Conservation (phyloP, 345 rosid species). For the Populus alba region DNA sequence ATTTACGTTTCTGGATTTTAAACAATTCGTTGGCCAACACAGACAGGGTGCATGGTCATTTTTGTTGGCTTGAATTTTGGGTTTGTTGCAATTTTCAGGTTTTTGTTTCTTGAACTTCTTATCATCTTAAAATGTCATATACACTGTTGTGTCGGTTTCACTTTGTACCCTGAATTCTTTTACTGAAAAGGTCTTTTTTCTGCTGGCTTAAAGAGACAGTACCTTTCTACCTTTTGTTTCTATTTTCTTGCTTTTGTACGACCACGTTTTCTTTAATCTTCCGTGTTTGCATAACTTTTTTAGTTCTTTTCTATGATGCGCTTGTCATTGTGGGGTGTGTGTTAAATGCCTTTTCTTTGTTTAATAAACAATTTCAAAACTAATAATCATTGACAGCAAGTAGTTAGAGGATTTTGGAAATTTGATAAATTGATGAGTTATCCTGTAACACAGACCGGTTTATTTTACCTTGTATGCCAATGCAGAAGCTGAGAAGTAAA, state of each 20-base stretch:
- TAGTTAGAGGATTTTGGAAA: neutral
- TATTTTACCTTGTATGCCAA: neutral
- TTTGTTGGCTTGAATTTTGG: neutral
- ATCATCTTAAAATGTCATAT: too few relatives aligned
- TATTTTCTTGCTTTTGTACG: neutral
- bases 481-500: slow-evolving; percentile 3
- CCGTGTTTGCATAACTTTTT: too few relatives aligned
- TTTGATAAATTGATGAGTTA: neutral
- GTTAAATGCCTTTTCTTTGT: neutral
- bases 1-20: neutral
- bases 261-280: neutral
- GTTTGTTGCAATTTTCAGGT: neutral
- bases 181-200: too few relatives aligned
- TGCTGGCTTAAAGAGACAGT: too few relatives aligned
- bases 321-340: neutral
- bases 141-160: too few relatives aligned
- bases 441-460: neutral
- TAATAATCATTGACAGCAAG: neutral
- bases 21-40: neutral
- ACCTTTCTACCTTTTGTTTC: neutral
- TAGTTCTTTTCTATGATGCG: neutral
- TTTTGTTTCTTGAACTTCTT: neutral
- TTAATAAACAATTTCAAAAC: too few relatives aligned
- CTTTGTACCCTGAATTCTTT: too few relatives aligned
- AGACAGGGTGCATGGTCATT: neutral